These are phyloP conservation scores for Nannochloropsis salina DNA, from an alignment of 108 stramenopile species.

Conservation along the genomic window DNA sequence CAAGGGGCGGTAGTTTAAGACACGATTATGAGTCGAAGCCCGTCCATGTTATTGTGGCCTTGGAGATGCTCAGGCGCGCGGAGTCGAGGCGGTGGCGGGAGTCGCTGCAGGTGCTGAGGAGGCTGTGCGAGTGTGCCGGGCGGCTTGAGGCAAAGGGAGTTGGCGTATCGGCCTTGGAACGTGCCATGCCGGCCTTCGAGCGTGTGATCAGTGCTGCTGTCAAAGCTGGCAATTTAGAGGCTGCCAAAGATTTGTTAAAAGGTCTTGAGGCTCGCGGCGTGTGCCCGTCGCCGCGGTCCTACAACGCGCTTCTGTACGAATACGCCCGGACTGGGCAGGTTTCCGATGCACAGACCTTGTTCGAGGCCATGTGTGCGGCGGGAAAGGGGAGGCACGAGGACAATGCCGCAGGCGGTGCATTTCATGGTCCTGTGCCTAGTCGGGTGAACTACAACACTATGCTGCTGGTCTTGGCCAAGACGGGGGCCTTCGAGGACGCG, in stretches of 20 bases:
- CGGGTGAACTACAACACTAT: constrained; percentile 1
- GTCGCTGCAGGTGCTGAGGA: background rate
- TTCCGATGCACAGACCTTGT: background rate
- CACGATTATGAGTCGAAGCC: too few species aligned
- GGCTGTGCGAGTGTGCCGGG: too few species aligned
- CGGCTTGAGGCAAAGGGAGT: background rate
- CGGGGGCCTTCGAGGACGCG: background rate
- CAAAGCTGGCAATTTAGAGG: background rate
- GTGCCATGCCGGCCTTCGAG: background rate
- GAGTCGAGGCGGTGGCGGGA: background rate
- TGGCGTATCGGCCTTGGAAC: background rate
- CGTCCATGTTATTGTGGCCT: background rate
- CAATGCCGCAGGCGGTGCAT: too few species aligned
- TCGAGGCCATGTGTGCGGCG: background rate
- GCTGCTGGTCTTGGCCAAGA: background rate
- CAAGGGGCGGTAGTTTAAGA: background rate
- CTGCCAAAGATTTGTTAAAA: background rate
- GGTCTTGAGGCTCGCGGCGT: background rate
- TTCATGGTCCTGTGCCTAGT: background rate
- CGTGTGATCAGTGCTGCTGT: background rate
- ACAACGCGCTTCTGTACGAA: background rate
- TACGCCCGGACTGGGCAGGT: background rate
- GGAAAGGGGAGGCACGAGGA: background rate
- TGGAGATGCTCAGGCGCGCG: background rate
- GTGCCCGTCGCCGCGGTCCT: background rate